Conservation (phyloP, 2,329 filamentous ascomycete genomes). For the Tolypocladium album region DNA sequence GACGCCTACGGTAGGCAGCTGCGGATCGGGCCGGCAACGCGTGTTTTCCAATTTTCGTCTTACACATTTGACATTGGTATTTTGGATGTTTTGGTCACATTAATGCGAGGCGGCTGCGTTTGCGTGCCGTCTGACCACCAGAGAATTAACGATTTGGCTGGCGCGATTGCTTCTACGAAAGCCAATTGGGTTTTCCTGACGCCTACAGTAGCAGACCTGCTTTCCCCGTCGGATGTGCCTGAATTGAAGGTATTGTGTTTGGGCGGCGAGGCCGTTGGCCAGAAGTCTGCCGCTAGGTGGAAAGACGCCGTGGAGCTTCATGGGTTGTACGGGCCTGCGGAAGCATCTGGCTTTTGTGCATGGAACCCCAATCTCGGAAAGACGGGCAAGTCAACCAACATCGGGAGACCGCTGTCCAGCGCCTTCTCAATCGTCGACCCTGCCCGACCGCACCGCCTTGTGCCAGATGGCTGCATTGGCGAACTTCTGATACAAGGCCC, state of each 20-base stretch:
- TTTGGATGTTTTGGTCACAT: constrained; percentile 6
- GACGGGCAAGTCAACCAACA: neutral
- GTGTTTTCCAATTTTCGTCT: constrained; percentile 9
- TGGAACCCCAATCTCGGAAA: neutral
- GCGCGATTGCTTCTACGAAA: neutral
- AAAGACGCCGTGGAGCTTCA: neutral
- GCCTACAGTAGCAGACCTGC: constrained; percentile 4
- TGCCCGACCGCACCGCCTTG: constrained; percentile 10
- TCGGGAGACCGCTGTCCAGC: neutral
- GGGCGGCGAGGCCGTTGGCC: neutral
- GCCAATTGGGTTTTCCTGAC: constrained; percentile 1
- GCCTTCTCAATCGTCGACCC: constrained; percentile 17
- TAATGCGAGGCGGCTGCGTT: constrained; percentile 7
- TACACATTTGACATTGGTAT: constrained; percentile 9
- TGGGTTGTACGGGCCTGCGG: neutral
- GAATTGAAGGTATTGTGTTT: neutral
- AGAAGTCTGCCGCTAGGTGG: neutral
- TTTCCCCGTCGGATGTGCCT: constrained; percentile 1
- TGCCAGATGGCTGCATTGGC: constrained; percentile 17
- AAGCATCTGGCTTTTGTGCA: neutral
- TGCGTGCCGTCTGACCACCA: constrained; percentile 8
- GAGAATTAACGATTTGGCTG: constrained; percentile 6
- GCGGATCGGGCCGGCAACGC: constrained; percentile 1
- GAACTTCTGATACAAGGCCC: constrained; percentile 27
- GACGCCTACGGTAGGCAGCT: constrained; percentile 1